These are phyloP conservation scores for Avena atlantica DNA, from an alignment of 176 grass and related monocot species.

Conservation along the genomic window DNA sequence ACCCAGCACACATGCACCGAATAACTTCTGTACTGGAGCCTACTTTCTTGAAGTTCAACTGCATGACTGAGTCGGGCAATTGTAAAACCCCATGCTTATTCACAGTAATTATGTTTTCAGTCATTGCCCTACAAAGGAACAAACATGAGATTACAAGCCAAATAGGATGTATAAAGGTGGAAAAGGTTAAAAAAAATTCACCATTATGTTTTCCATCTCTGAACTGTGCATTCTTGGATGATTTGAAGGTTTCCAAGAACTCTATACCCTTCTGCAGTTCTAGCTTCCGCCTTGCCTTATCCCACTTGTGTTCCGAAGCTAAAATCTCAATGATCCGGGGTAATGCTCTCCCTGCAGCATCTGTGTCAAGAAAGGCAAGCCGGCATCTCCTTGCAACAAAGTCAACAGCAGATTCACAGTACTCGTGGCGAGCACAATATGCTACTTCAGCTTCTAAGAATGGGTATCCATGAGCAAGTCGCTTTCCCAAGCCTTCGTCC, in stretches of 20 bases:
- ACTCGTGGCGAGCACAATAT: conserved; percentile 89
- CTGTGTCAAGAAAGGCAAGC: conserved; percentile 92
- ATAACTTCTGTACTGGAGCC: conserved; percentile 19
- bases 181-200: neutral
- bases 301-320: conserved; percentile 83
- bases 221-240: conserved; percentile 89
- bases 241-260: conserved; percentile 93
- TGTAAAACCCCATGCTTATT: conserved; percentile 42
- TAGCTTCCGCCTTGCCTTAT: conserved; percentile 64
- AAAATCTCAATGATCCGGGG: conserved; percentile 82
- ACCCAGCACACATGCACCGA: conserved; percentile 5
- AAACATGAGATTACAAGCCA: neutral
- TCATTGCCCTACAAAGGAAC: conserved; percentile 46
- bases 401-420: conserved; percentile 83
- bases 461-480: conserved; percentile 86
- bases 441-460: conserved; percentile 97
- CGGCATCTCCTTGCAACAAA: conserved; percentile 88
- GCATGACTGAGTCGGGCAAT: neutral
- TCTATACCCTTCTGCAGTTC: conserved; percentile 76
- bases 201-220: conserved; percentile 91
- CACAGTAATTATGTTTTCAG: neutral
- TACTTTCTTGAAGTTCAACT: conserved; percentile 8
- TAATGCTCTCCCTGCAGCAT: conserved; percentile 75
- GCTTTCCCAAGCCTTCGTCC: conserved; percentile 89
- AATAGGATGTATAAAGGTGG: neutral